These are phyloP conservation scores for Rehmannia glutinosa DNA, from an alignment of 257 asterid species.

Conservation along the genomic window DNA sequence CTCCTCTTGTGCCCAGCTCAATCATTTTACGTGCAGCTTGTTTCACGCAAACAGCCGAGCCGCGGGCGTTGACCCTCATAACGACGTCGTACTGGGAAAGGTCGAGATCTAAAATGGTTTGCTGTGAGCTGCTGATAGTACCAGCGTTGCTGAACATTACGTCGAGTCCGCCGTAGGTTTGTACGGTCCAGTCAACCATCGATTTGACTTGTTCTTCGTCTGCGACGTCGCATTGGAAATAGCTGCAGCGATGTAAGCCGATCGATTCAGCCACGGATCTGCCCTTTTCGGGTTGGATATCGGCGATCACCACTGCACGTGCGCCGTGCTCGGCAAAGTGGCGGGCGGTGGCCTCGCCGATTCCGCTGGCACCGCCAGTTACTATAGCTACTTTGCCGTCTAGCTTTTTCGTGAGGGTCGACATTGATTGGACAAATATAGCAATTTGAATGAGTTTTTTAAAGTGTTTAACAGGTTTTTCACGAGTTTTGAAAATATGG, in stretches of 20 bases:
- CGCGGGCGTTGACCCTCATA: conserved; percentile 29
- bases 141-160: conserved; percentile 53
- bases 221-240: conserved; percentile 37
- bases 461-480: too few species aligned
- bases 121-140: neutral
- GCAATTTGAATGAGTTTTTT: too few species aligned
- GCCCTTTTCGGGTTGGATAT: conserved; percentile 21
- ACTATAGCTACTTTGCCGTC: conserved; percentile 35
- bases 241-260: conserved; percentile 29
- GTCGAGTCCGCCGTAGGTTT: conserved; percentile 35
- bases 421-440: too few species aligned
- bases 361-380: conserved; percentile 26
- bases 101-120: conserved; percentile 36
- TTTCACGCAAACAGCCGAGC: conserved; percentile 30
- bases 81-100: conserved; percentile 11
- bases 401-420: conserved; percentile 13
- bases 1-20: conserved; percentile 15
- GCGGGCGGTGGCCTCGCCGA: conserved; percentile 18
- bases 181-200: conserved; percentile 31
- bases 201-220: conserved; percentile 43
- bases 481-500: too few species aligned
- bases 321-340: conserved; percentile 40
- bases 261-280: conserved; percentile 33
- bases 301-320: conserved; percentile 30
- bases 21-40: conserved; percentile 34